Conservation (phyloP, 257 asterid genomes). For the Dorcoceras hygrometricum region DNA sequence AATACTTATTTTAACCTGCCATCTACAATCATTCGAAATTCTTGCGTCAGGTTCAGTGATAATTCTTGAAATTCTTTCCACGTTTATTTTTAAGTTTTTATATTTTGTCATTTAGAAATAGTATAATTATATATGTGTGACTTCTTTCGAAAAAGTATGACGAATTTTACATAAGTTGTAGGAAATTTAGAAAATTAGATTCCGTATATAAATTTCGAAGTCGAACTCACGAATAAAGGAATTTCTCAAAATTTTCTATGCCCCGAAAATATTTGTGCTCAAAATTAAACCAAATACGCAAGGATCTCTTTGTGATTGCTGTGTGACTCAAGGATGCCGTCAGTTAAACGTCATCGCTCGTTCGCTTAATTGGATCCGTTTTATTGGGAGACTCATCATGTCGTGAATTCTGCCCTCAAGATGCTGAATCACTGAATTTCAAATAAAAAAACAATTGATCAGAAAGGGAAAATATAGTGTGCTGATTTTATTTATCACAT, state of each 20-base stretch:
- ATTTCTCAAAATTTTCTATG: no score
- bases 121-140: no score
- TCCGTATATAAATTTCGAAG: no score
- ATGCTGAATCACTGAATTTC: neutral
- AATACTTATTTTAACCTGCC: neutral
- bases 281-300: neutral
- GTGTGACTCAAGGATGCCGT: neutral
- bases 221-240: neutral
- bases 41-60: no score
- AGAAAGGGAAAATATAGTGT: neutral
- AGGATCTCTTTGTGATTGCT: neutral
- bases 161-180: no score
- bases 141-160: no score
- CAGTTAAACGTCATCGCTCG: neutral
- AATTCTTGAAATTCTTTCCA: no score
- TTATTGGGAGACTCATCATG: neutral
- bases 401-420: neutral
- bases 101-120: no score
- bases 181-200: no score
- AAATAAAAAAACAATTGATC: neutral
- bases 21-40: no score
- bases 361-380: neutral
- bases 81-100: no score
- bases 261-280: neutral
- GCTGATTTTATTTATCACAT: no score